Evolutionary conservation across 2,329 filamentous ascomycete species (phyloP).

Genomic region (Raffaelea arxii): DNA sequence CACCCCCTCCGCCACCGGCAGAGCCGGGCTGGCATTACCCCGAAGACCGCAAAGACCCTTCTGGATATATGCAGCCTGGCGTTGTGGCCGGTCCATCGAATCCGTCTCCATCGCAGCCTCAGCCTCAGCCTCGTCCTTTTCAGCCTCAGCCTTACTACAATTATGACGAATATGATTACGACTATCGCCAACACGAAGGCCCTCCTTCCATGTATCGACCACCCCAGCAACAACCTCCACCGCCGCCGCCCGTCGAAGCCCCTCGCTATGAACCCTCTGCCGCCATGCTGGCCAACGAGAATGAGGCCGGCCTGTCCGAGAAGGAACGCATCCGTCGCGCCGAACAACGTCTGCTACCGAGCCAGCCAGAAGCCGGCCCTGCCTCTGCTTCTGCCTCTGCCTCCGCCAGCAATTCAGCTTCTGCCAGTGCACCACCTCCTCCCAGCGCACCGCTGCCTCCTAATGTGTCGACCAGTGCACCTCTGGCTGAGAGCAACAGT

Average conservation of each 20-base stretch:
- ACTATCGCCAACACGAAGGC: neutral
- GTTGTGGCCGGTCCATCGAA: neutral
- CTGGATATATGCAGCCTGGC: too few species aligned
- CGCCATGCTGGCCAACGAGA: slow-evolving; percentile 41
- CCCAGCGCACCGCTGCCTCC: too few species aligned
- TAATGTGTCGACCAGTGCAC: too few species aligned
- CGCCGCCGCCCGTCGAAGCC: slow-evolving; percentile 15
- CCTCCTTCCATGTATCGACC: neutral
- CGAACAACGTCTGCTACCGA: slow-evolving; percentile 72
- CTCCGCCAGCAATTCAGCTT: too few species aligned
- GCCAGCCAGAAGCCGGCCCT: slow-evolving; percentile 50
- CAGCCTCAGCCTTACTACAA: slow-evolving; percentile 1
- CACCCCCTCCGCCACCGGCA: neutral
- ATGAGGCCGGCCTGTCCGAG: slow-evolving; percentile 61
- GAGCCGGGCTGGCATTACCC: slow-evolving; percentile 6
- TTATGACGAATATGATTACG: slow-evolving; percentile 3
- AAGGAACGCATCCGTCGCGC: slow-evolving; percentile 72
- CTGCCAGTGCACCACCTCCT: slow-evolving; percentile 1
- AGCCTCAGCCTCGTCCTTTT: neutral
- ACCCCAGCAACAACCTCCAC: slow-evolving; percentile 15
- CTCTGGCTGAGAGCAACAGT: too few species aligned
- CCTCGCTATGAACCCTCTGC: slow-evolving; percentile 47
- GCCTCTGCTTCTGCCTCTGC: too few species aligned
- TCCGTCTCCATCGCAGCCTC: neutral
- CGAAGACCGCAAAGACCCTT: slow-evolving; percentile 14